These are phyloP conservation scores for Peziza echinospora DNA, from an alignment of 495 filamentous ascomycete genomes.

Conservation along the genomic window DNA sequence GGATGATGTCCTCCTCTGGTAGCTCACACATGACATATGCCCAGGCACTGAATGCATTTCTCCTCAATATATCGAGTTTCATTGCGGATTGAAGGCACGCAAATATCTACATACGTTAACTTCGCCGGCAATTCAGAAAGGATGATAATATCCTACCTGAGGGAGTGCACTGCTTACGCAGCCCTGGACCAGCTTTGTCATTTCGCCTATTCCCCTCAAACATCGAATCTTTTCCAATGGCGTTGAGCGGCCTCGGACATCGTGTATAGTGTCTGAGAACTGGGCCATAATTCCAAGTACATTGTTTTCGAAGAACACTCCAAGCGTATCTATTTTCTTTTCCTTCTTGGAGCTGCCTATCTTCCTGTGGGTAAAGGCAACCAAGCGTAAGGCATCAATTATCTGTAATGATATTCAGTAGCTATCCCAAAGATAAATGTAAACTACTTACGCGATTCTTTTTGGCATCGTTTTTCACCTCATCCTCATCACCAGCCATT, in stretches of 20 bases:
- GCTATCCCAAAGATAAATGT: no score
- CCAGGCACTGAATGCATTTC: constrained; percentile 69
- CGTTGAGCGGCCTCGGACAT: constrained; percentile 33
- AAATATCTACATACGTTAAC: constrained; percentile 36
- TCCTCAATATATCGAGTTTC: constrained; percentile 44
- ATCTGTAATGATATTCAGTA: no score
- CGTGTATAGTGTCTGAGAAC: constrained; percentile 63
- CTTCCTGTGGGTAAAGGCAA: constrained; percentile 41
- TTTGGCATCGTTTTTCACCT: constrained; percentile 27
- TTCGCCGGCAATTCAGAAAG: not conserved
- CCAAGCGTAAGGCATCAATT: constrained; percentile 40
- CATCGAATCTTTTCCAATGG: constrained; percentile 50
- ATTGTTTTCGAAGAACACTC: constrained; percentile 60
- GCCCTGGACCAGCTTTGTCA: constrained; percentile 51
- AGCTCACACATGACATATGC: constrained; percentile 48
- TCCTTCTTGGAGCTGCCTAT: constrained; percentile 26
- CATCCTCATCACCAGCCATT: constrained; percentile 45
- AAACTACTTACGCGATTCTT: no score
- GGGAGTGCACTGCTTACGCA: constrained; percentile 60
- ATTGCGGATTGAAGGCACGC: constrained; percentile 75
- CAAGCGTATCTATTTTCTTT: constrained; percentile 32
- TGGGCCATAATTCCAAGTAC: constrained; percentile 73
- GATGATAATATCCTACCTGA: constrained; percentile 35
- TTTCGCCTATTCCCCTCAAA: constrained; percentile 64
- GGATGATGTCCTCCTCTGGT: constrained; percentile 53